Evolutionary conservation across 2,329 filamentous ascomycete species (phyloP), one percentile per base, ranked within the genome.

Genomic region (Paraphoma chrysanthemicola): DNA sequence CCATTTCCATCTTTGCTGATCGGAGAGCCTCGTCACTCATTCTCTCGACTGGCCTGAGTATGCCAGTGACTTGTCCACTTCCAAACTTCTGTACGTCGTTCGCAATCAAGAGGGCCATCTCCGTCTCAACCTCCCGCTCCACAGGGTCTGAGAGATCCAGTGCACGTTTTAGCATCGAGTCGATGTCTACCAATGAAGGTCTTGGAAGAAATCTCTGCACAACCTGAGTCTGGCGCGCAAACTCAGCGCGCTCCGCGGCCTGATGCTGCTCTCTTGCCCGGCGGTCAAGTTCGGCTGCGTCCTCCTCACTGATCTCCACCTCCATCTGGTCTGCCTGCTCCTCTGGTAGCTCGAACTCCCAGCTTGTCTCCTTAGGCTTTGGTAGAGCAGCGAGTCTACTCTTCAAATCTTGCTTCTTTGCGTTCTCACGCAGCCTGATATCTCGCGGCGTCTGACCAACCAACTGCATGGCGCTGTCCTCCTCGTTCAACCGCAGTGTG

Each of bases 341-440:
- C 41, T 96, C 92, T 0, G 94, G 94, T 33, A 96, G 80, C 73
- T 97, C 94, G 44, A 98, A 86, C 66, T 98, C 95, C 90, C 92
- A 98, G 64, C 97, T 93, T 0, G 88, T 90, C 71, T 97, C 92
- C 71, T 96, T 97, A 0, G 95, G 95, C 71, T 91, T 96, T 0
- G 95, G 95, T 14, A 99, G 83, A 18, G 91, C 88, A 4, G 92
- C 86, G n/a, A 99, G 85, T 42, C 90, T 86, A 48, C 86, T 83
- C 57, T 87, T 87, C 6, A 99, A 81, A 60, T 89, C 86, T 57
- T 86, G 85, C 43, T 88, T 88, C 63, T 88, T 77, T 6, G 88
- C 87, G 56, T 89, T 81, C 59, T 96, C 89, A 18, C 87, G 86
- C 66, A 90, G 79, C 67, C 86, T 90, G 29, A 93, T 79, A 56